Evolutionary conservation across 495 filamentous ascomycete species (phyloP).

Genomic region (Tricharina praecox): DNA sequence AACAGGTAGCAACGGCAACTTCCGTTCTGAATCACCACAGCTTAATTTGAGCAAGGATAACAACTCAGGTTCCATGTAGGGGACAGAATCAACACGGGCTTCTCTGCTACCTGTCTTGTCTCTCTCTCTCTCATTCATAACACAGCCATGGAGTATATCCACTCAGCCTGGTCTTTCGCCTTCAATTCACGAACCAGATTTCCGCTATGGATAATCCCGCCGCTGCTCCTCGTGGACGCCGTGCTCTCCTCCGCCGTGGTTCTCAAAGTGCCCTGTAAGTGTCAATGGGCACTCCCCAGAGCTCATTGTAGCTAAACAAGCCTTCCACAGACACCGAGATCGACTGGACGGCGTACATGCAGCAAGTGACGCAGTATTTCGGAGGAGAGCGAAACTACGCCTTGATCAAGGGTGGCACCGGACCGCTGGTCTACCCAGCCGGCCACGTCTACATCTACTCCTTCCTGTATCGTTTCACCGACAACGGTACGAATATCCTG

Average conservation of each 20-base stretch:
- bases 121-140: no score
- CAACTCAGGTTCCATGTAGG: no score
- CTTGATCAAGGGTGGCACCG: constrained; percentile 70
- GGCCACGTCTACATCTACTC: constrained; percentile 86
- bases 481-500: constrained; percentile 57
- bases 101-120: no score
- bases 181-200: constrained; percentile 15
- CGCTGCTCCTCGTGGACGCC: constrained; percentile 59
- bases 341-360: constrained; percentile 94
- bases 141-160: constrained; percentile 15
- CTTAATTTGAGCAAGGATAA: no score
- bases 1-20: no score
- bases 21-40: no score
- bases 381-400: constrained; percentile 79
- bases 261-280: constrained; percentile 71
- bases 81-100: no score
- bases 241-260: constrained; percentile 59
- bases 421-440: constrained; percentile 85
- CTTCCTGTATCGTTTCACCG: constrained; percentile 57
- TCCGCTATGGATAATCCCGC: constrained; percentile 30
- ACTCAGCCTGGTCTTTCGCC: constrained; percentile 6
- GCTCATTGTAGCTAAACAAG: background rate
- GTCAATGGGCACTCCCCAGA: background rate
- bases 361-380: constrained; percentile 65
- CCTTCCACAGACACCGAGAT: constrained; percentile 72